These are phyloP conservation scores for Fistulina hepatica DNA, from an alignment of 1,284 basidiomycete species.

Conservation along the genomic window DNA sequence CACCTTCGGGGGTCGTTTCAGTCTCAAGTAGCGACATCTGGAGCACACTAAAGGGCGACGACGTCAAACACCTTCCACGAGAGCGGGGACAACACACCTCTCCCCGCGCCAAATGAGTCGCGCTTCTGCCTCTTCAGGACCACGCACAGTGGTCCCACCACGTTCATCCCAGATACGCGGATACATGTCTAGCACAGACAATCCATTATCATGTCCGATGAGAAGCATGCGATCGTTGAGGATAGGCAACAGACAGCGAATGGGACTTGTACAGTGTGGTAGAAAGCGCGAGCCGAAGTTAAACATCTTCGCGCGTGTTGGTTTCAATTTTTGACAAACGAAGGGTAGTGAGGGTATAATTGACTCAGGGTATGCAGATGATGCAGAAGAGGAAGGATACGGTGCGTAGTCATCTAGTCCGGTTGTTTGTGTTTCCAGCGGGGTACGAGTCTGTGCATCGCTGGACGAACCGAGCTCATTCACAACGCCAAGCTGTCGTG, in stretches of 20 bases:
- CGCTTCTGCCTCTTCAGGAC: constrained; percentile 57
- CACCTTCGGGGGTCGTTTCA: constrained; percentile 46
- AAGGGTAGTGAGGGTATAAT: constrained; percentile 32
- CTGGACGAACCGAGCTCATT: background rate
- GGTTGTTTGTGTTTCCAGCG: constrained; percentile 1
- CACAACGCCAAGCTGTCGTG: no score
- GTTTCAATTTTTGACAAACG: constrained; percentile 38
- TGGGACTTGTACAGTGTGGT: constrained; percentile 63
- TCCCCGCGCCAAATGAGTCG: constrained; percentile 65
- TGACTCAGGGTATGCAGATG: constrained; percentile 37
- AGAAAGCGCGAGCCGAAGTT: constrained; percentile 75
- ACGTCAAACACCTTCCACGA: constrained; percentile 8
- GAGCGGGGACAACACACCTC: constrained; percentile 35
- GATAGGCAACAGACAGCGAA: constrained; percentile 62
- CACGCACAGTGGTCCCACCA: constrained; percentile 39
- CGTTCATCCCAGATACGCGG: constrained; percentile 49
- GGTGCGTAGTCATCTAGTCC: constrained; percentile 16
- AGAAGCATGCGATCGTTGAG: constrained; percentile 51
- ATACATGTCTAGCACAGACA: constrained; percentile 71
- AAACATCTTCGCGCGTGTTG: constrained; percentile 54
- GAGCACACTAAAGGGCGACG: constrained; percentile 38
- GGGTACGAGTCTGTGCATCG: background rate
- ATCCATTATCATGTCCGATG: constrained; percentile 64
- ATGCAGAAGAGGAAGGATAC: constrained; percentile 15
- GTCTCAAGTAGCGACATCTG: constrained; percentile 67